These are phyloP conservation scores for Cornus suecica DNA, from an alignment of 148 eudicot genomes.

Conservation along the genomic window DNA sequence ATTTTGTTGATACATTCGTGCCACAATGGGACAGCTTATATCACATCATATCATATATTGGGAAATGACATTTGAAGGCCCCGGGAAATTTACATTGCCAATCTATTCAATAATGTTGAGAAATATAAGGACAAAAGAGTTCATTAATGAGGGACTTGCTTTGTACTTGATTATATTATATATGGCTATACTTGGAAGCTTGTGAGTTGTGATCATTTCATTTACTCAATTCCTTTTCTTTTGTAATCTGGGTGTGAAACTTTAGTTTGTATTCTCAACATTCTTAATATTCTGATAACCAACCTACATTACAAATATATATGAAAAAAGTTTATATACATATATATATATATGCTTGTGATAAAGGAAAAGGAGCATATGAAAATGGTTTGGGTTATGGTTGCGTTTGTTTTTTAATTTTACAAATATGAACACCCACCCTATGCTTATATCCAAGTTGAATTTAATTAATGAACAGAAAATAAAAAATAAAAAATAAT, in stretches of 20 bases:
- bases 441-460: no score
- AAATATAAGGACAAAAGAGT: neutral
- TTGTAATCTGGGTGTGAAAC: neutral
- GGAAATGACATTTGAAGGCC: slow-evolving; percentile 4
- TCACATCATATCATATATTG: neutral
- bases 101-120: slow-evolving; percentile 1
- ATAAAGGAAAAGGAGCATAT: no score
- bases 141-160: neutral
- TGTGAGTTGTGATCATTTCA: neutral
- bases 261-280: no score
- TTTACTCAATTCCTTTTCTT: neutral
- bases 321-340: no score
- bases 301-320: no score
- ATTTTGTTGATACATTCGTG: slow-evolving; percentile 10
- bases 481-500: no score
- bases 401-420: no score
- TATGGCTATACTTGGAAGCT: slow-evolving; percentile 3
- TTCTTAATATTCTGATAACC: no score
- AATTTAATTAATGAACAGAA: no score
- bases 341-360: no score
- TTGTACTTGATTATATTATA: neutral
- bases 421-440: no score
- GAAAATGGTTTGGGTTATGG: no score
- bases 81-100: slow-evolving; percentile 9
- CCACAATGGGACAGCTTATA: neutral